Evolutionary conservation across 306 rosid genomes (phyloP).

Genomic region (Morella rubra): DNA sequence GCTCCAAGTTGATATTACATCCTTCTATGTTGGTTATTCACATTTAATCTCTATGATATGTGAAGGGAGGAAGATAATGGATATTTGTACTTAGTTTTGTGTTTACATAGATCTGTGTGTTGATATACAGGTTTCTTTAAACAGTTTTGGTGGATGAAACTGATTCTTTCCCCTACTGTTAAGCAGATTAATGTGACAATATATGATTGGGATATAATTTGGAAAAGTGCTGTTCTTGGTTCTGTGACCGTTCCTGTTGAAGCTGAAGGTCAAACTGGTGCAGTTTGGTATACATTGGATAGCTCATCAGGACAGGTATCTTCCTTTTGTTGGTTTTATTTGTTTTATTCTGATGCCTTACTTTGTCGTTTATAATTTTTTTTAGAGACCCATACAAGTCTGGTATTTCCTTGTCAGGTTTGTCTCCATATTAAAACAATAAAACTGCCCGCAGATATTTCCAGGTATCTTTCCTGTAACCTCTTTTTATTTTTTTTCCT

Average conservation of each 20-base stretch:
- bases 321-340: conserved; percentile 25
- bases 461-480: conserved; percentile 58
- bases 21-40: not conserved
- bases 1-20: not conserved
- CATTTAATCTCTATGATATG: not conserved
- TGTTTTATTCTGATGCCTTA: conserved; percentile 15
- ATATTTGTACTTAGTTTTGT: not conserved
- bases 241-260: conserved; percentile 88
- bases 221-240: conserved; percentile 98
- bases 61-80: conserved; percentile 10
- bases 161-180: conserved; percentile 48
- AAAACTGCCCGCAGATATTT: conserved; percentile 54
- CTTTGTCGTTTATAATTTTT: conserved; percentile 15
- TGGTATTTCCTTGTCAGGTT: conserved; percentile 60
- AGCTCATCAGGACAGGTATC: conserved; percentile 94
- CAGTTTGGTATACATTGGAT: conserved; percentile 81
- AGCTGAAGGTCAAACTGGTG: conserved; percentile 88
- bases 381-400: conserved; percentile 28
- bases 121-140: conserved; percentile 31
- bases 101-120: conserved; percentile 27
- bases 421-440: conserved; percentile 81
- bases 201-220: conserved; percentile 97
- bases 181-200: conserved; percentile 87
- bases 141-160: conserved; percentile 47
- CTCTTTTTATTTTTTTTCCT: not conserved